Percentiles rank a stretch among this genome's conserved stretches.
Conservation (phyloP, 192 early-diverging fungal species). For the Coemansia sp. region DNA sequence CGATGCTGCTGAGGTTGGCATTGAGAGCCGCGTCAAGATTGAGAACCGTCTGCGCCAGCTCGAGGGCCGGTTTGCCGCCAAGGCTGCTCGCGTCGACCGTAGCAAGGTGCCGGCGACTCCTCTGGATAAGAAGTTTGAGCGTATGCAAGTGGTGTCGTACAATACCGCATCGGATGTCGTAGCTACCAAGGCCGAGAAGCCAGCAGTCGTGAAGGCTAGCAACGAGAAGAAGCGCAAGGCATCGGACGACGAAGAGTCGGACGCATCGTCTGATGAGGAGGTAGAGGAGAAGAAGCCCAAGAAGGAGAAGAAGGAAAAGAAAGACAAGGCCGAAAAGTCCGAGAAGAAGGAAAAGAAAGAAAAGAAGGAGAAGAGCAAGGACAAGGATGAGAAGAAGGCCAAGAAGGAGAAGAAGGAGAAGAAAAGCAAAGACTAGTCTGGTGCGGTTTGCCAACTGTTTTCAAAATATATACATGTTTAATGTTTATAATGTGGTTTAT, state of each 20-base stretch:
- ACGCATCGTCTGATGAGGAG: conserved; percentile 40
- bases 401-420: conserved; percentile 39
- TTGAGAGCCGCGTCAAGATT: conserved; percentile 82
- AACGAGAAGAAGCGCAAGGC: conserved; percentile 56
- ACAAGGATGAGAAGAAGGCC: conserved; percentile 42
- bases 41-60: conserved; percentile 86
- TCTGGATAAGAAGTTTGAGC: conserved; percentile 53
- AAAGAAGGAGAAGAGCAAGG: conserved; percentile 31
- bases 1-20: conserved; percentile 77
- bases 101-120: conserved; percentile 48
- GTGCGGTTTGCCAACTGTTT: neutral
- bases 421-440: conserved; percentile 30
- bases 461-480: neutral
- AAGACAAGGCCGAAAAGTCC: conserved; percentile 48
- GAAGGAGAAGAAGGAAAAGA: conserved; percentile 43
- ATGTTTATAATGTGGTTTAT: neutral
- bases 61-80: conserved; percentile 74
- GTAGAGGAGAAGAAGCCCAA: conserved; percentile 36
- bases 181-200: conserved; percentile 12
- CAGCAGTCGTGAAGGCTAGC: conserved; percentile 10
- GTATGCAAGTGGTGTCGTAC: conserved; percentile 52
- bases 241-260: conserved; percentile 30
- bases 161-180: conserved; percentile 53
- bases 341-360: conserved; percentile 40
- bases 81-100: conserved; percentile 66